Evolutionary conservation across 805 yeast genomes (phyloP).

Genomic region (Cyberlindnera meyerae): DNA sequence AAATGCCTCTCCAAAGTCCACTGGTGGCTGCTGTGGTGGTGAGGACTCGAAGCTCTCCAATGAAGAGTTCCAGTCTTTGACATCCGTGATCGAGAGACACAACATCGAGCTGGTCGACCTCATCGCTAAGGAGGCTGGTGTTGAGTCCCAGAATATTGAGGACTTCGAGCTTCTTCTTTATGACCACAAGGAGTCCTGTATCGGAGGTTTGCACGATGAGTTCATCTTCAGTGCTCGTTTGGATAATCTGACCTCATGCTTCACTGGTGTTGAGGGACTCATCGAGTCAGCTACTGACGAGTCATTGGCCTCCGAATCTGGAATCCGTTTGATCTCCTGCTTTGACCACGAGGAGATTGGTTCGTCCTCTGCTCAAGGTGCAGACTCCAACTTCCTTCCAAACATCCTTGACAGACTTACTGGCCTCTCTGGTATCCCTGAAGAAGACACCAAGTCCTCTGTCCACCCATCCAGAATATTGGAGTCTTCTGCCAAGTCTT

Average conservation of each 20-base stretch:
- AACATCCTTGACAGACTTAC: conserved; percentile 70
- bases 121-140: conserved; percentile 60
- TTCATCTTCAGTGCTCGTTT: conserved; percentile 88
- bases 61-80: conserved; percentile 60
- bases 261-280: conserved; percentile 69
- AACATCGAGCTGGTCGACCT: conserved; percentile 62
- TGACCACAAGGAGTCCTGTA: conserved; percentile 75
- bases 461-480: conserved; percentile 37
- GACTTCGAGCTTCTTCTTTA: conserved; percentile 86
- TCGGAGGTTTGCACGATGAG: conserved; percentile 90
- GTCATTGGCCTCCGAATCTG: conserved; percentile 41
- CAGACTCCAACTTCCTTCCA: conserved; percentile 86
- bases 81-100: conserved; percentile 68
- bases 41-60: conserved; percentile 42
- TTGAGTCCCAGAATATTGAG: conserved; percentile 55
- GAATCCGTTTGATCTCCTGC: conserved; percentile 70
- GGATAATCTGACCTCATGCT: conserved; percentile 88
- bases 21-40: conserved; percentile 44
- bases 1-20: conserved; percentile 28
- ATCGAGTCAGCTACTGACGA: conserved; percentile 43
- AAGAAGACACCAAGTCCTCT: conserved; percentile 25
- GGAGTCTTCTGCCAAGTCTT: conserved; percentile 68
- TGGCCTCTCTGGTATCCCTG: conserved; percentile 32
- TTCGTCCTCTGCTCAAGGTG: conserved; percentile 92
- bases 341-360: conserved; percentile 98